Conservation (phyloP, 2,329 filamentous ascomycete genomes). For the Magnaporthales sp. region DNA sequence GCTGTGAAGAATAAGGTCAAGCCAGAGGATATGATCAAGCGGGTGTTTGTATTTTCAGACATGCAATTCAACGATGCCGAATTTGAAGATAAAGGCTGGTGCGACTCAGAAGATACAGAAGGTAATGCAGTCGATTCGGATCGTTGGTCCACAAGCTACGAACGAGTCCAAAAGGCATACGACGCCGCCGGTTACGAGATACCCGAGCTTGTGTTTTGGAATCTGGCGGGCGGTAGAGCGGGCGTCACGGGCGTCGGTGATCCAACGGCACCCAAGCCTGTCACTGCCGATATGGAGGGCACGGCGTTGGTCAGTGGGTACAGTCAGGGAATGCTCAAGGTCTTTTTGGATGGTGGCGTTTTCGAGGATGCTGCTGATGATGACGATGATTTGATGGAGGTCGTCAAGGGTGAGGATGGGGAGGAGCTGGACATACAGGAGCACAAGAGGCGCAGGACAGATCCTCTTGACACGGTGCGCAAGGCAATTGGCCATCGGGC, state of each 20-base stretch:
- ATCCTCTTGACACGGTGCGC: constrained; percentile 34
- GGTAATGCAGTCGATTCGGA: too few species aligned
- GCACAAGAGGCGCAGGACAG: constrained; percentile 29
- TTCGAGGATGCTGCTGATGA: constrained; percentile 33
- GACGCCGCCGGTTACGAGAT: constrained; percentile 43
- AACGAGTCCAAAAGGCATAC: constrained; percentile 37
- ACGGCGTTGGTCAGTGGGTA: constrained; percentile 46
- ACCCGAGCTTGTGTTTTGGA: constrained; percentile 54
- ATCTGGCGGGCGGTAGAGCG: constrained; percentile 35
- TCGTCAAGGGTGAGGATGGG: constrained; percentile 18
- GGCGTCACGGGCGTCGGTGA: constrained; percentile 13
- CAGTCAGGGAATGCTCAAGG: constrained; percentile 48
- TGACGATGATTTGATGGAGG: constrained; percentile 11
- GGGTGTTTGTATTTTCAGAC: constrained; percentile 51
- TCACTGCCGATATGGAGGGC: constrained; percentile 32
- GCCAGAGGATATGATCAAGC: constrained; percentile 51
- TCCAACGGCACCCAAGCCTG: constrained; percentile 36
- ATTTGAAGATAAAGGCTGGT: too few species aligned
- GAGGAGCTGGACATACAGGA: constrained; percentile 15
- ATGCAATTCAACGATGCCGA: constrained; percentile 47
- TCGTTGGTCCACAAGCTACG: constrained; percentile 38
- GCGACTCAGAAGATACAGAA: neutral
- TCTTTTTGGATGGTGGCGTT: constrained; percentile 41
- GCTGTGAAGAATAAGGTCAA: constrained; percentile 38
- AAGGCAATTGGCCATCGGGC: constrained; percentile 44